Percentiles rank a stretch among this genome's conserved stretches.
Conservation (phyloP, 257 asterid species). For the Solanum virginianum region DNA sequence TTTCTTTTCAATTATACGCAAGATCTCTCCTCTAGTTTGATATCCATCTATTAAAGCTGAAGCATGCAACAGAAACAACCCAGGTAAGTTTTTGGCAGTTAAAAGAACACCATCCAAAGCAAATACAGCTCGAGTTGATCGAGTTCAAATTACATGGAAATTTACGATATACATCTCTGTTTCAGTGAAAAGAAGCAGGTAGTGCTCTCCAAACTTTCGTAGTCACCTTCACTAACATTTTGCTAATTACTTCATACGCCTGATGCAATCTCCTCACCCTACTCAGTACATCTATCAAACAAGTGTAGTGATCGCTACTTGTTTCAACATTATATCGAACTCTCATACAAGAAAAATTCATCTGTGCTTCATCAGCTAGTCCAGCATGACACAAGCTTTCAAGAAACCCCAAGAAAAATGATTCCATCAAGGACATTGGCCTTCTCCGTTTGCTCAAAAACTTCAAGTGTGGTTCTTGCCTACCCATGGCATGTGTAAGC, state of each 20-base stretch:
- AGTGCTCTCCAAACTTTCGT: conserved; percentile 50
- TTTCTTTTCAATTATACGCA: too few species aligned
- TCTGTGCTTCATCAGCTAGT: conserved; percentile 25
- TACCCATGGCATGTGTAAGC: conserved; percentile 32
- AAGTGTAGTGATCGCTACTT: conserved; percentile 31
- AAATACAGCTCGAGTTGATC: background rate
- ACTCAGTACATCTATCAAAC: conserved; percentile 42
- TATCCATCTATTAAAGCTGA: background rate
- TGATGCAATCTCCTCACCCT: conserved; percentile 27
- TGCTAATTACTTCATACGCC: conserved; percentile 28
- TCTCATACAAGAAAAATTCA: conserved; percentile 19
- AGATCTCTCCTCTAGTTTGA: background rate
- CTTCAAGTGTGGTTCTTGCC: conserved; percentile 17
- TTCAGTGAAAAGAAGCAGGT: conserved; percentile 20
- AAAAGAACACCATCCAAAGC: background rate
- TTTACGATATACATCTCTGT: background rate
- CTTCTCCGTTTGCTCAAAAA: conserved; percentile 24
- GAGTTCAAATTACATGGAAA: background rate
- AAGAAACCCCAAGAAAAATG: conserved; percentile 27
- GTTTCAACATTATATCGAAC: conserved; percentile 18
- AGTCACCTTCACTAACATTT: conserved; percentile 31
- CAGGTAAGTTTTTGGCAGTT: background rate
- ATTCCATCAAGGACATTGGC: conserved; percentile 28
- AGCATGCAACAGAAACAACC: background rate
- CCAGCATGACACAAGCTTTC: conserved; percentile 50